phyloP scores from a whole-genome alignment of 2,329 filamentous ascomycete species.

The Ophiostoma piceae region DNA sequence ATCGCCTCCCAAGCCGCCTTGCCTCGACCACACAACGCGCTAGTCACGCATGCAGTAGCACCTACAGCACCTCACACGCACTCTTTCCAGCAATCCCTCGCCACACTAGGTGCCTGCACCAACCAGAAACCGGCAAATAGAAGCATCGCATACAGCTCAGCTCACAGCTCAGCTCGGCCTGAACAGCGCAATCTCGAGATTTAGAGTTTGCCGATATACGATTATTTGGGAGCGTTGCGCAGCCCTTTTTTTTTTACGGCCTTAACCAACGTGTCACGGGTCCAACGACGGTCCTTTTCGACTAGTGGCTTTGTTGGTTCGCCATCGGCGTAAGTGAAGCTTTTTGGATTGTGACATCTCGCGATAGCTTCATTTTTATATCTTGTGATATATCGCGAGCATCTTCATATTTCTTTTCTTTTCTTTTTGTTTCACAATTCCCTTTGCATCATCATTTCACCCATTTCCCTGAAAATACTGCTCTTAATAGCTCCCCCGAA shows the following conservation, averaged over 20 bases:
- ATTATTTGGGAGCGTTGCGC: neutral
- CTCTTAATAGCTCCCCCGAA: neutral
- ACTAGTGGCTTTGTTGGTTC: neutral
- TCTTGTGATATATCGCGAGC: neutral
- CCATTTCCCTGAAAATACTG: neutral
- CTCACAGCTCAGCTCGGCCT: neutral
- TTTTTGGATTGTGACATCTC: neutral
- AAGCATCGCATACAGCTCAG: constrained; percentile 9
- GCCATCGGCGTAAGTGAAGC: constrained; percentile 11
- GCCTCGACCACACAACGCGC: constrained; percentile 11
- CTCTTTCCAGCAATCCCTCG: neutral
- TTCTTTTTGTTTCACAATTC: neutral
- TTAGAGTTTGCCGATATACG: neutral
- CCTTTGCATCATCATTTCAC: neutral
- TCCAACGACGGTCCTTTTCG: neutral
- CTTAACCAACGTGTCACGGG: neutral
- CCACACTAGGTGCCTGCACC: neutral
- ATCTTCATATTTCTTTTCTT: neutral
- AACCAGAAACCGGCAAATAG: constrained; percentile 7
- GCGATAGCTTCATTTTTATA: neutral
- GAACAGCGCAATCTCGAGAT: neutral
- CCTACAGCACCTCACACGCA: constrained; percentile 3
- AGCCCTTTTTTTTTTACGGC: neutral
- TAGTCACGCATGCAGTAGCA: constrained; percentile 12
- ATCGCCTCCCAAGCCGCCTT: constrained; percentile 7